These are phyloP conservation scores for Dioscorea alata DNA, from an alignment of 106 monocot species.

Conservation along the genomic window DNA sequence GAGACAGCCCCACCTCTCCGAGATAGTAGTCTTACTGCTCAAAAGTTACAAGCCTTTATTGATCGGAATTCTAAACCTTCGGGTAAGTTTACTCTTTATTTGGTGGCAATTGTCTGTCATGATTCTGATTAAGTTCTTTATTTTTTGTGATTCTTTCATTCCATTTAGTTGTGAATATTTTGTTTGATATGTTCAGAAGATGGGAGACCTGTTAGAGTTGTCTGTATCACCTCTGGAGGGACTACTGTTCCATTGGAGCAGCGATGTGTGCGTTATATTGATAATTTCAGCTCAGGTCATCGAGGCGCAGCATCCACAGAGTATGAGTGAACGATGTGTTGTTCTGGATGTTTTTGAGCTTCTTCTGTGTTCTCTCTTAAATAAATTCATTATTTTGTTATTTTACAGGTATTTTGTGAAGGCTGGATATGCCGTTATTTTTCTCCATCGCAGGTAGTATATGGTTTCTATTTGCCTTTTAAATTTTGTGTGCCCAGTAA, in stretches of 20 bases:
- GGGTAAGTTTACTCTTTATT: slow-evolving; percentile 19
- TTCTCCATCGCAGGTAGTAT: slow-evolving; percentile 67
- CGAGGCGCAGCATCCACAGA: slow-evolving; percentile 94
- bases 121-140: neutral
- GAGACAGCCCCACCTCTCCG: slow-evolving; percentile 60
- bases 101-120: neutral
- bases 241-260: slow-evolving; percentile 98
- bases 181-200: slow-evolving; percentile 24
- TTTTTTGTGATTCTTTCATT: neutral
- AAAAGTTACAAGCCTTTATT: slow-evolving; percentile 40
- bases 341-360: neutral
- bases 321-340: slow-evolving; percentile 21
- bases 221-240: slow-evolving; percentile 95
- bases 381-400: no score
- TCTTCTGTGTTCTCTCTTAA: no score
- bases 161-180: neutral
- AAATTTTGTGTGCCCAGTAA: no score
- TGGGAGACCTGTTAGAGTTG: slow-evolving; percentile 37
- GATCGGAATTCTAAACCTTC: slow-evolving; percentile 17
- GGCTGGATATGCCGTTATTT: slow-evolving; percentile 92
- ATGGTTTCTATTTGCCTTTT: neutral
- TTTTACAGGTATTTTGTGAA: slow-evolving; percentile 81
- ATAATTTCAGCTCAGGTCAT: slow-evolving; percentile 96
- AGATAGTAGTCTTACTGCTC: slow-evolving; percentile 26
- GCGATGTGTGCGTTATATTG: slow-evolving; percentile 91